Evolutionary conservation across 139 green algal genomes (phyloP).

Genomic region (Picochlorum sp.): DNA sequence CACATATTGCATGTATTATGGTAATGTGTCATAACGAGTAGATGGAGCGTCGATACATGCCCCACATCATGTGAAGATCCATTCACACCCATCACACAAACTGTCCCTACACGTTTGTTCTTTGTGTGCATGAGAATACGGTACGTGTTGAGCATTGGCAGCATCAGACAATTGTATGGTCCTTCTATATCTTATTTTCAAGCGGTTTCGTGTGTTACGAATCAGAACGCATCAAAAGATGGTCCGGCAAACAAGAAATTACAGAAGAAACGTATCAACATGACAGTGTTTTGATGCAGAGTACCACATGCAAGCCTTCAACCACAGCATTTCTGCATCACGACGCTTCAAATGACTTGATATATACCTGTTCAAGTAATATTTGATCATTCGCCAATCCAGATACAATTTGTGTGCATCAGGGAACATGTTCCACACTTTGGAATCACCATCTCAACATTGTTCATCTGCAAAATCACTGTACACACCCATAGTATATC

Average conservation of each 20-base stretch:
- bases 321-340: background rate
- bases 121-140: background rate
- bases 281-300: background rate
- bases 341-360: background rate
- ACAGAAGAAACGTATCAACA: background rate
- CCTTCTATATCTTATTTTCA: background rate
- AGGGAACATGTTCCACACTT: conserved; percentile 1
- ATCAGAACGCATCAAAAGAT: conserved; percentile 1
- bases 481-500: background rate
- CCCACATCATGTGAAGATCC: background rate
- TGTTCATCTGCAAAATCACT: background rate
- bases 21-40: background rate
- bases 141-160: background rate
- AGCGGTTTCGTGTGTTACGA: background rate
- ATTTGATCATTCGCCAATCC: background rate
- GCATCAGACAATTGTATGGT: conserved; percentile 1
- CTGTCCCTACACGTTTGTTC: background rate
- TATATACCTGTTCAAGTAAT: background rate
- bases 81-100: conserved; percentile 6
- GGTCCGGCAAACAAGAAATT: background rate
- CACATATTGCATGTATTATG: background rate
- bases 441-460: background rate
- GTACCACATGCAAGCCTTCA: conserved; percentile 1
- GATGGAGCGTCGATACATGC: background rate
- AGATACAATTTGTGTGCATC: background rate